Base-by-base conservation (phyloP, 2,329 filamentous ascomycete species). In the Penicillium sp. region DNA sequence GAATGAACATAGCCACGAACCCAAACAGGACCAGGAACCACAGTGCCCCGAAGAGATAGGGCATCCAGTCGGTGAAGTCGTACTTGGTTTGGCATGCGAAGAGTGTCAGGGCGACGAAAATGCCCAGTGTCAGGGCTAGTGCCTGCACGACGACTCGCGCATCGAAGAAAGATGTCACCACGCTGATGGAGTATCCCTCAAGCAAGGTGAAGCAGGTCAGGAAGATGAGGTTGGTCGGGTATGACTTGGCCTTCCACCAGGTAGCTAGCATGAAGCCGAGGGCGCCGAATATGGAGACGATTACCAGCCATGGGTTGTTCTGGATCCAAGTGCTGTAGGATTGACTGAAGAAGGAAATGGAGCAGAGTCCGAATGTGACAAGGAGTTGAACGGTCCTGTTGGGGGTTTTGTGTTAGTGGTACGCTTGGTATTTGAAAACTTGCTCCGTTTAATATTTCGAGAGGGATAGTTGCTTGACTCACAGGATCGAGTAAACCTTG, bases 21-120 rank as follows among this genome's bases (percentile, higher is more conserved):
- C 93, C 87, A 65, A 97, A 96, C 32, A 98, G 76, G 53, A 98
- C 78, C 49, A 96, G 73, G 6, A 87, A 85, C 93, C 93, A 97
- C 14, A 98, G 79, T 0, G 78, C 84, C 48, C 90, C 90, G 62
- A 94, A 94, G 3, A 97, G 81, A 67, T 96, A 97, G 14, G 93
- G 91, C 76, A 91, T 87, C 91, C 93, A 98, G 55, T 82, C 85
- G 1, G 91, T 97, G 68, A 98, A 98, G 75, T 98, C 93, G 67
- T 98, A 98, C 69, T 94, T 95, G 55, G 87, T 87, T 76, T 98
- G 93, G 80, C 90, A 95, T 40, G 93, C 93, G 68, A 98, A 97
- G 36, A 90, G 70, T 3, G 79, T 84, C 47, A 85, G 67, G 24
- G 76, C 79, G 37, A 84, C 69, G 61, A 85, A 85, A 59, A 84